Evolutionary conservation across 2,329 filamentous ascomycete species (phyloP).

Genomic region (Talaromyces marneffei): DNA sequence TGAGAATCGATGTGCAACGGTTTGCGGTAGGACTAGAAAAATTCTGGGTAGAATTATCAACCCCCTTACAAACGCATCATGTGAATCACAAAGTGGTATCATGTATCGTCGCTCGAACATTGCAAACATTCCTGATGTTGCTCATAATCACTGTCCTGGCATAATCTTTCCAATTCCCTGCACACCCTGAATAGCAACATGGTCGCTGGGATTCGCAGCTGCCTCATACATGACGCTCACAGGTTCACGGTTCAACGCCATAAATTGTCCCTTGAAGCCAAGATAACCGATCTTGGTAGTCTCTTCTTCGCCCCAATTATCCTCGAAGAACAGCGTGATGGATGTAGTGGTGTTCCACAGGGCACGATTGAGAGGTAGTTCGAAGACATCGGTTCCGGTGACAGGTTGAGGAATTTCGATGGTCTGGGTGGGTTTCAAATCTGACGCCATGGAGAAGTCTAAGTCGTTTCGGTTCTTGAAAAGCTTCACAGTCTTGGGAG

Average conservation of each 20-base stretch:
- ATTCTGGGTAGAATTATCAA: too few species aligned
- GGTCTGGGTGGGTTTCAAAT: slow-evolving; percentile 65
- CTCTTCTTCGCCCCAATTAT: slow-evolving; percentile 86
- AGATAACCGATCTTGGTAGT: slow-evolving; percentile 74
- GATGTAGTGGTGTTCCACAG: slow-evolving; percentile 80
- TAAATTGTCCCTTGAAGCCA: slow-evolving; percentile 92
- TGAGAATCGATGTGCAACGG: too few species aligned
- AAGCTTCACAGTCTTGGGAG: slow-evolving; percentile 77
- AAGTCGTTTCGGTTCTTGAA: slow-evolving; percentile 82
- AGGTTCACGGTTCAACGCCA: slow-evolving; percentile 75
- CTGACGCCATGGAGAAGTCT: slow-evolving; percentile 72
- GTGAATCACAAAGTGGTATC: not conserved
- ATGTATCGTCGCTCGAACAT: not conserved
- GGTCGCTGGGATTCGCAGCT: slow-evolving; percentile 84
- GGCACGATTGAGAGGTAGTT: slow-evolving; percentile 80
- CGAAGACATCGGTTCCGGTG: slow-evolving; percentile 60
- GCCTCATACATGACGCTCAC: slow-evolving; percentile 87
- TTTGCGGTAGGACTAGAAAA: too few species aligned
- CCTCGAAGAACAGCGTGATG: slow-evolving; percentile 79
- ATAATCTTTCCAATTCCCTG: slow-evolving; percentile 35
- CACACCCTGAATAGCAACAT: slow-evolving; percentile 49
- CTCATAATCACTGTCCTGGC: slow-evolving; percentile 35
- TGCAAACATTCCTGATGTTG: not conserved
- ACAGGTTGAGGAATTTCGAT: slow-evolving; percentile 71
- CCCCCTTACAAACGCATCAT: too few species aligned